phyloP scores from a whole-genome alignment of 495 filamentous ascomycete genomes.

The Penicillium salamii region DNA sequence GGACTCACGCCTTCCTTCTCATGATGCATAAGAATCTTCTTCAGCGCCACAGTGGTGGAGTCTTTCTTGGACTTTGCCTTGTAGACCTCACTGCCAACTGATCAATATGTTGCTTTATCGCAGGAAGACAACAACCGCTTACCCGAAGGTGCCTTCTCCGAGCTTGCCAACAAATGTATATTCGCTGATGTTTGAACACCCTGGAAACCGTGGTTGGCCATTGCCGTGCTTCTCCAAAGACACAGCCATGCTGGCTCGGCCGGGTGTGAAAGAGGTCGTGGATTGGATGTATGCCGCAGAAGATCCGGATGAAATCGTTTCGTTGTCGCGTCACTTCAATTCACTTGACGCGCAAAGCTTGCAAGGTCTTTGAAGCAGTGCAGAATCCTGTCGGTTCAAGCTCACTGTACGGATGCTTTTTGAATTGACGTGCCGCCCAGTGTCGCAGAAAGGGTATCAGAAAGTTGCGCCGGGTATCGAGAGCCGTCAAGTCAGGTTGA shows the following conservation, averaged over 20 bases:
- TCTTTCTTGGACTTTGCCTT: conserved; percentile 77
- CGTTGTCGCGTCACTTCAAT: background rate
- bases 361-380: background rate
- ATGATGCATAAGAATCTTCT: conserved; percentile 97
- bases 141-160: conserved; percentile 97
- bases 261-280: background rate
- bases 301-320: background rate
- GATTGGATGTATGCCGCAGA: background rate
- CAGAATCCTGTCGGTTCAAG: background rate
- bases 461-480: background rate
- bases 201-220: conserved; percentile 59
- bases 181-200: conserved; percentile 82
- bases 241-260: conserved; percentile 30
- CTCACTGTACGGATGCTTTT: background rate
- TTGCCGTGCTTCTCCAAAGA: conserved; percentile 33
- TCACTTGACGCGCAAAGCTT: background rate
- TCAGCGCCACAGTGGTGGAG: conserved; percentile 75
- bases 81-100: conserved; percentile 73
- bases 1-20: conserved; percentile 85
- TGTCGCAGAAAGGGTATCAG: background rate
- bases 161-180: conserved; percentile 90
- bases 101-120: conserved; percentile 16
- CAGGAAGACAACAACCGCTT: background rate
- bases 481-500: background rate
- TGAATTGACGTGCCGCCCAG: background rate